phyloP scores from a whole-genome alignment of 73 alveolate genomes.

The Tetrahymena thermophila region DNA sequence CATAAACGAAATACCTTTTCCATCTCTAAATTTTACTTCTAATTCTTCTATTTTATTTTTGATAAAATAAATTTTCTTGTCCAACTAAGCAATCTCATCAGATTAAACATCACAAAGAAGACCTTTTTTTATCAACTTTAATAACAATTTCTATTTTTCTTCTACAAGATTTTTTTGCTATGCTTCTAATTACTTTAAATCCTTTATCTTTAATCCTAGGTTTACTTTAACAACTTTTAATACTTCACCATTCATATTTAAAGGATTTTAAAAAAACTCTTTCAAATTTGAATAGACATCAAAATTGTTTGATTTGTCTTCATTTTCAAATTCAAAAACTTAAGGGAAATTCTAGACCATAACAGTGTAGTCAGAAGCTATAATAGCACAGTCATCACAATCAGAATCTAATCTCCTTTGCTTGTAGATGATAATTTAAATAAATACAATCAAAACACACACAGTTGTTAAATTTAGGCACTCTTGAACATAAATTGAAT shows the following conservation, averaged over 20 bases:
- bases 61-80: not conserved
- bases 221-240: not conserved
- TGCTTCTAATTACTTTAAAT: not conserved
- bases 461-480: not conserved
- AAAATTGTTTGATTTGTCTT: not conserved
- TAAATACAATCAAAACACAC: not conserved
- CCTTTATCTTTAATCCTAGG: not conserved
- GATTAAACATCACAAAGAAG: not conserved
- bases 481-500: not conserved
- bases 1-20: not conserved
- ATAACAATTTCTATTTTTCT: not conserved
- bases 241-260: not conserved
- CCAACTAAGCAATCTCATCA: not conserved
- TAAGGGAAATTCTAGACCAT: not conserved
- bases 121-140: not conserved
- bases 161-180: not conserved
- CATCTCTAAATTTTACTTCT: not conserved
- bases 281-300: not conserved
- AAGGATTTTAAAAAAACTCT: not conserved
- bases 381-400: not conserved
- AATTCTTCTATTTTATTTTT: not conserved
- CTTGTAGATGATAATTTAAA: not conserved
- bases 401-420: not conserved
- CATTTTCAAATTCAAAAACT: not conserved
- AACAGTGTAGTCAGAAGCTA: not conserved